Evolutionary conservation across 495 filamentous ascomycete species (phyloP), one percentile per base, ranked within the genome.

Genomic region (Cercophora newfieldiana): DNA sequence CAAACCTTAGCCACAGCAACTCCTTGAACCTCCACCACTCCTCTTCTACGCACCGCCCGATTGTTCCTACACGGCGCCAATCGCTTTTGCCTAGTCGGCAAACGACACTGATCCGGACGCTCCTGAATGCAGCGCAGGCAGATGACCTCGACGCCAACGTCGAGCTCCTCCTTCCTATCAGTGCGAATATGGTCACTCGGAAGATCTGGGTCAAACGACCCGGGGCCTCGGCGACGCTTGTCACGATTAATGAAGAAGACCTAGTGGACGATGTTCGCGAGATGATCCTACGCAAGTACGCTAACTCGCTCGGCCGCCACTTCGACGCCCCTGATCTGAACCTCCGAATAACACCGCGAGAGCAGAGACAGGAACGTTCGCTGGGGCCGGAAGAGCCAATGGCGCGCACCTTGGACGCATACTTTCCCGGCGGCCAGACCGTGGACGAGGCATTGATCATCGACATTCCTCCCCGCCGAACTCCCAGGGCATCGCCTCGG

Each of bases 191-290:
- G 87, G 77, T 86, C 63, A 86, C 86, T 49, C 86, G 91, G 72
- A 97, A 95, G 83, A 88, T 98, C 66, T 99, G 95, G 95, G 95
- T 98, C 68, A 94, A 89, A 79, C 84, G 95, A 66, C 89, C 89
- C 14, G 86, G 88, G 64, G 91, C 87, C 49, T 97, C 94, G 48
- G 88, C 95, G 63, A 99, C 95, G 25, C 79, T 93, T 68, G 90
- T 99, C 47, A 88, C 90, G 53, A 90, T 96, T 68, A 82, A 86
- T 65, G 90, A 94, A 71, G 92, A 97, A 72, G 91, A 96, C 70
- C 75, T 99, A 77, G 95, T 98, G 21, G 95, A 99, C 72, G 96
- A 97, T 79, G 89, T 96, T 59, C 88, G 94, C 63, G 96, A 97
- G 69, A 86, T 93, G 84, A 93, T 98, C 26, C 80, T 99, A 68